Evolutionary conservation across 1,284 basidiomycete genomes (phyloP).

Genomic region (Apiotrichum sp.): DNA sequence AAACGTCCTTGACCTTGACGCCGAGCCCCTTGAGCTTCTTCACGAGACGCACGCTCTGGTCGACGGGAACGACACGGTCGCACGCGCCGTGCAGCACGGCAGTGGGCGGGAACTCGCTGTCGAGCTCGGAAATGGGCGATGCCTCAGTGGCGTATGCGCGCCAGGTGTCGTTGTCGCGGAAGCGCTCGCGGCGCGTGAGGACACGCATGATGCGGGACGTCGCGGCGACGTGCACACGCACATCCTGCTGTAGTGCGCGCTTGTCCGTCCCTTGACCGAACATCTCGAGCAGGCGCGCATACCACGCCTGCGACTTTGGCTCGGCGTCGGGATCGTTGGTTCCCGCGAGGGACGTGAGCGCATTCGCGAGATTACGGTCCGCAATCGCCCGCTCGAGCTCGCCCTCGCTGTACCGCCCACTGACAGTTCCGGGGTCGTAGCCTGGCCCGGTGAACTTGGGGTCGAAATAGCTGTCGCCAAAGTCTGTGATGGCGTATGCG

Average conservation of each 20-base stretch:
- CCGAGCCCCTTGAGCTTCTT: conserved; percentile 15
- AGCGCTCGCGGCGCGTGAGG: not conserved
- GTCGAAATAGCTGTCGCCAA: conserved; percentile 16
- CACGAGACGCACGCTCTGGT: conserved; percentile 17
- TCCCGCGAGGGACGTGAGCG: conserved; percentile 1
- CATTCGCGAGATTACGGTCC: conserved; percentile 6
- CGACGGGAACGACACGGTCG: conserved; percentile 21
- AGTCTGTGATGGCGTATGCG: conserved; percentile 24
- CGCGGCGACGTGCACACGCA: conserved; percentile 3
- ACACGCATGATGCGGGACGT: conserved; percentile 4
- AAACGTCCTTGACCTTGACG: conserved; percentile 14
- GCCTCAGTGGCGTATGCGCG: not conserved
- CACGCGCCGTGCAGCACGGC: conserved; percentile 24
- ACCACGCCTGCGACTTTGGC: not conserved
- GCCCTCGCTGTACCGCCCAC: conserved; percentile 14
- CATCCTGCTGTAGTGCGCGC: conserved; percentile 4
- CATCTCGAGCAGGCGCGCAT: conserved; percentile 1
- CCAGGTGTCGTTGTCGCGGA: conserved; percentile 1
- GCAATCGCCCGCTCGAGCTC: conserved; percentile 16
- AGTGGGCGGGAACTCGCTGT: conserved; percentile 22
- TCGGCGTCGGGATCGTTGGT: not conserved
- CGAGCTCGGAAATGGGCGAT: not conserved
- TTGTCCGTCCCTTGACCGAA: not conserved
- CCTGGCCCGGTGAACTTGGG: conserved; percentile 1
- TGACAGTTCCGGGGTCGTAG: conserved; percentile 1